phyloP scores from a whole-genome alignment of 352 stramenopile genomes.

The Phytophthora macrochlamydospora region DNA sequence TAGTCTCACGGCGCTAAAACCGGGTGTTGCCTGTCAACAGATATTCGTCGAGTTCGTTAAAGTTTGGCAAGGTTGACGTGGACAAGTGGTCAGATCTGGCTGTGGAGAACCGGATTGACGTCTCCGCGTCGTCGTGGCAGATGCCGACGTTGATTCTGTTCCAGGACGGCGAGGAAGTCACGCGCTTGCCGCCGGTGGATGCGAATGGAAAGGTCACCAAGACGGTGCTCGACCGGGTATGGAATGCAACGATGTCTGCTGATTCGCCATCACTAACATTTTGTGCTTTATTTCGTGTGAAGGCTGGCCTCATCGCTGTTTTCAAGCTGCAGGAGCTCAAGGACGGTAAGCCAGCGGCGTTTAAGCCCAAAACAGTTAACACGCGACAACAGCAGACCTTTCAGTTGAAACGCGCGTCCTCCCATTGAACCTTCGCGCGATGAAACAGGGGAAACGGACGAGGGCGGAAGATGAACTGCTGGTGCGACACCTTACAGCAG shows the following conservation, averaged over 20 bases:
- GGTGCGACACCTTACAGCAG: too few relatives aligned
- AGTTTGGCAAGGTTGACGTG: conserved; percentile 73
- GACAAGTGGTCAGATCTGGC: conserved; percentile 70
- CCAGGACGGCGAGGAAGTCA: conserved; percentile 57
- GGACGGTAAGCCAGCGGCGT: conserved; percentile 48
- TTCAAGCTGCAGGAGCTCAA: conserved; percentile 65
- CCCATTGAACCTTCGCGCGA: too few relatives aligned
- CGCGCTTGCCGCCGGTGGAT: conserved; percentile 63
- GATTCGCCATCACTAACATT: background rate
- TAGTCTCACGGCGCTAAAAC: too few relatives aligned
- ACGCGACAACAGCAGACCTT: background rate
- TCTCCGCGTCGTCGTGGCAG: conserved; percentile 68
- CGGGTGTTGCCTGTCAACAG: conserved; percentile 15
- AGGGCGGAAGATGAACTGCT: too few relatives aligned
- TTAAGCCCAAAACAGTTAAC: conserved; percentile 41
- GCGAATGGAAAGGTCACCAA: conserved; percentile 58
- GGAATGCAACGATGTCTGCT: background rate
- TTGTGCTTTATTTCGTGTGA: conserved; percentile 1
- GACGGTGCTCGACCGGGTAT: conserved; percentile 64
- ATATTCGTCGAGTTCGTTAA: conserved; percentile 52
- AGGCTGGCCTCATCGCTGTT: conserved; percentile 51
- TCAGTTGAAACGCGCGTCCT: background rate
- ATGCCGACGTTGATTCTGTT: conserved; percentile 81
- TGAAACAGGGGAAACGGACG: too few relatives aligned
- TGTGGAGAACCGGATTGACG: conserved; percentile 59